Evolutionary conservation across 2,329 filamentous ascomycete species (phyloP).

Genomic region (Pestalotiopsis sp.): DNA sequence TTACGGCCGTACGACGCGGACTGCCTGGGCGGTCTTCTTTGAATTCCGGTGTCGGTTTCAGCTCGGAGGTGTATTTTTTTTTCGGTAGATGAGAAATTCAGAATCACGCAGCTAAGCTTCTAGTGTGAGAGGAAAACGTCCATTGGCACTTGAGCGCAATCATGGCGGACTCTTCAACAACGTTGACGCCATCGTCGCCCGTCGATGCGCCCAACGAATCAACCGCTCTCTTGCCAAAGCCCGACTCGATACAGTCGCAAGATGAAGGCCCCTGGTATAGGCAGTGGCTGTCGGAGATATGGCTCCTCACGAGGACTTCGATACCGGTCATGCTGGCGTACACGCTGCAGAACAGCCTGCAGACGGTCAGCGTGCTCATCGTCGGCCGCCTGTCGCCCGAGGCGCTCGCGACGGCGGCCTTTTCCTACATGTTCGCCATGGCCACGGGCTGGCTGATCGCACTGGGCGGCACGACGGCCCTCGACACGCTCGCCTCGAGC

Average conservation of each 20-base stretch:
- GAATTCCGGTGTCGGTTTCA: background rate
- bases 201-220: background rate
- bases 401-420: conserved; percentile 79
- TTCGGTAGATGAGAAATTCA: no score
- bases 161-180: conserved; percentile 4
- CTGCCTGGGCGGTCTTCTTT: background rate
- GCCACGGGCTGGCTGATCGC: conserved; percentile 85
- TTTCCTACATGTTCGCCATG: conserved; percentile 95
- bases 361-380: conserved; percentile 80
- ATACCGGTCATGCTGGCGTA: conserved; percentile 84
- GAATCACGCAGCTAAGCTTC: background rate
- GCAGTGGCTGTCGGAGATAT: conserved; percentile 60
- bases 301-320: conserved; percentile 68
- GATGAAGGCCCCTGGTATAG: conserved; percentile 2
- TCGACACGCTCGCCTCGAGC: conserved; percentile 83
- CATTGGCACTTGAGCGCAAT: background rate
- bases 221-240: conserved; percentile 7
- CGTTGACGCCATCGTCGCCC: conserved; percentile 6
- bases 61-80: background rate
- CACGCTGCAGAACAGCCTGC: conserved; percentile 81
- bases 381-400: conserved; percentile 80
- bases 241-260: background rate
- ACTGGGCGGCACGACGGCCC: conserved; percentile 80
- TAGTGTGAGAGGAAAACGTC: background rate
- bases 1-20: background rate